phyloP scores from a whole-genome alignment of 2,329 filamentous ascomycete species.

The Neocatenulostroma microsporum region DNA sequence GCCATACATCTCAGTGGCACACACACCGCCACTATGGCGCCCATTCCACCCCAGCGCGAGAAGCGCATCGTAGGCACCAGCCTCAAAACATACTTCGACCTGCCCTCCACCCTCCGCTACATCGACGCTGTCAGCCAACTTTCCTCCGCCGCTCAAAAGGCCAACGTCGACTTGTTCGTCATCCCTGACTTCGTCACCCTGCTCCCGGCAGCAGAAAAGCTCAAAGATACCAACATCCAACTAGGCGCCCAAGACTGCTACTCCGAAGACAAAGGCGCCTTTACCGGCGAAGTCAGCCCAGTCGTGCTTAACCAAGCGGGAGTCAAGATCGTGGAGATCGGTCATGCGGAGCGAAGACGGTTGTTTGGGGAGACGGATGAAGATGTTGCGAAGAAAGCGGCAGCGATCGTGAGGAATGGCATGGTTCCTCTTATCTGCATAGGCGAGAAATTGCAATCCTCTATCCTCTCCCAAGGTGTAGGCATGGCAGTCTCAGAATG shows the following conservation, averaged over 20 bases:
- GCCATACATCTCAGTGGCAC: too few relatives aligned
- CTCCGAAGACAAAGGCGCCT: constrained; percentile 62
- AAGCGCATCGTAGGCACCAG: constrained; percentile 65
- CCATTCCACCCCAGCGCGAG: constrained; percentile 29
- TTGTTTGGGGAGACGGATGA: constrained; percentile 69
- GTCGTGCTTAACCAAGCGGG: constrained; percentile 59
- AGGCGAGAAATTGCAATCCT: constrained; percentile 55
- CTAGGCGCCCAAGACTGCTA: constrained; percentile 71
- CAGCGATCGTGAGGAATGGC: constrained; percentile 58
- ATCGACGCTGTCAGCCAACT: constrained; percentile 36
- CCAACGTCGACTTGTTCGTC: constrained; percentile 62
- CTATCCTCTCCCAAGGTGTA: constrained; percentile 42
- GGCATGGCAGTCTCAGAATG: constrained; percentile 59
- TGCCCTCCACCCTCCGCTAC: constrained; percentile 50
- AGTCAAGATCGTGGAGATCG: constrained; percentile 66
- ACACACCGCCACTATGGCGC: constrained; percentile 21
- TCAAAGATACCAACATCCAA: constrained; percentile 46
- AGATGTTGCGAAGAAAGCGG: constrained; percentile 59
- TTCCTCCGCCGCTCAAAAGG: constrained; percentile 46
- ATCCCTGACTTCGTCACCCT: constrained; percentile 71
- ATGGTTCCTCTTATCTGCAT: constrained; percentile 74
- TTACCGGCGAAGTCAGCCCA: constrained; percentile 71
- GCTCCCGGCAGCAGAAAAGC: constrained; percentile 40
- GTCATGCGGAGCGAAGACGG: constrained; percentile 68
- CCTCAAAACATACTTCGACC: constrained; percentile 74